Conservation (phyloP, 2,329 filamentous ascomycete species). For the Diaporthe citriasiana region DNA sequence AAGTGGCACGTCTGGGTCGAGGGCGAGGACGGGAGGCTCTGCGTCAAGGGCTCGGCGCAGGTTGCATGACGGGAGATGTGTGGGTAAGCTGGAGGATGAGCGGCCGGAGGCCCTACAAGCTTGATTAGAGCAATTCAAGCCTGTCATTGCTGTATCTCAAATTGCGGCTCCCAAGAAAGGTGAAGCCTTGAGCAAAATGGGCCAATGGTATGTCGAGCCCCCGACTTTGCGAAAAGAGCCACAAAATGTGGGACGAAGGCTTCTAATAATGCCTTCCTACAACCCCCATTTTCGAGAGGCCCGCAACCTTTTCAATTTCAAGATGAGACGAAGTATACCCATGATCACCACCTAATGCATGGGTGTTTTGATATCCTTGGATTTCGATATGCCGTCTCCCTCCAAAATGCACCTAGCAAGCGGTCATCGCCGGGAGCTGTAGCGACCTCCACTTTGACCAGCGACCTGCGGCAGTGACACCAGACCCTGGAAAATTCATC, state of each 20-base stretch:
- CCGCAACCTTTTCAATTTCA: not conserved
- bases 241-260: not conserved
- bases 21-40: constrained; percentile 70
- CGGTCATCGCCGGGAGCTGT: not conserved
- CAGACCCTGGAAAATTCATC: not conserved
- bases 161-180: not conserved
- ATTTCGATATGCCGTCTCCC: constrained; percentile 1
- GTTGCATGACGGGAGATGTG: not conserved
- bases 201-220: not conserved
- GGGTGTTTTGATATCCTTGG: not conserved
- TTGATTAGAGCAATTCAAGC: not conserved
- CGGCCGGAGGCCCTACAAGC: not conserved
- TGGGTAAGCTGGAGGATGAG: not conserved
- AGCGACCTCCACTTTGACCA: not conserved
- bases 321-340: not conserved
- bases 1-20: constrained; percentile 77
- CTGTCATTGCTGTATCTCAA: not conserved
- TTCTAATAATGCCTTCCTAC: not conserved
- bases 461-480: not conserved
- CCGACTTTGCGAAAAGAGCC: not conserved
- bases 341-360: not conserved
- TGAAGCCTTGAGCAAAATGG: not conserved
- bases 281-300: not conserved
- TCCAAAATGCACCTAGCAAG: not conserved
- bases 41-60: constrained; percentile 67